Percentiles rank a stretch among this genome's conserved stretches.
Conservation (phyloP, 1,139 yeast genomes). For the Pichia cactophila region DNA sequence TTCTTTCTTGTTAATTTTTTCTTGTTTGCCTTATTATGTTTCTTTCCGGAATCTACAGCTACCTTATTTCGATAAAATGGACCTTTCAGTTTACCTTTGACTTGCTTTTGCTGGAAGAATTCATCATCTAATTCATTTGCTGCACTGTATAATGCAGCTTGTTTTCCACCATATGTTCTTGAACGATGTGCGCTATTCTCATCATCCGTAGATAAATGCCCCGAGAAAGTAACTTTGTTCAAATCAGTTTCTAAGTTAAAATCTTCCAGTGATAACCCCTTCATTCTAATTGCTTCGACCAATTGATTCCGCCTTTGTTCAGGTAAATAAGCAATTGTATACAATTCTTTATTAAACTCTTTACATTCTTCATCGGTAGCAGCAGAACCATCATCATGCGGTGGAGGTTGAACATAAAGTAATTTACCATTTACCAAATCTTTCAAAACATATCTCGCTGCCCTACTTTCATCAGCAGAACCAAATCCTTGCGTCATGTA, state of each 20-base stretch:
- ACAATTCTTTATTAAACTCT: constrained; percentile 67
- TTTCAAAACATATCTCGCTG: constrained; percentile 84
- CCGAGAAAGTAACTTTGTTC: constrained; percentile 66
- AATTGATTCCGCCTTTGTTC: constrained; percentile 76
- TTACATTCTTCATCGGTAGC: constrained; percentile 44
- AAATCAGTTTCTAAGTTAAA: constrained; percentile 67
- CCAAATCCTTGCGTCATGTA: constrained; percentile 97
- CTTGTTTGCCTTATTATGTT: constrained; percentile 73
- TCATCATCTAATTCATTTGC: constrained; percentile 78
- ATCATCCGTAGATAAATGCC: constrained; percentile 52
- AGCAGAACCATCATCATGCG: constrained; percentile 44
- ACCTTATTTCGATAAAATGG: constrained; percentile 62
- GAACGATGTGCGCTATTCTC: constrained; percentile 35
- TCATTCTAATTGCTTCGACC: constrained; percentile 47
- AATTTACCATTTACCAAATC: constrained; percentile 93
- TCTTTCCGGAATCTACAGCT: constrained; percentile 39
- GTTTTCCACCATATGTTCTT: constrained; percentile 63
- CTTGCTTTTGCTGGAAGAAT: constrained; percentile 62
- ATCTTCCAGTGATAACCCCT: constrained; percentile 42
- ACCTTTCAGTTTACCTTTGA: constrained; percentile 53
- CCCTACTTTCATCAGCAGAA: constrained; percentile 93
- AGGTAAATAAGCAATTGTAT: constrained; percentile 57
- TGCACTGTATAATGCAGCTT: constrained; percentile 69
- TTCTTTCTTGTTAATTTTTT: constrained; percentile 31
- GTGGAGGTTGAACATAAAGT: constrained; percentile 84